Conservation (phyloP, 2,329 filamentous ascomycete species). For the Claviceps fusiformis region DNA sequence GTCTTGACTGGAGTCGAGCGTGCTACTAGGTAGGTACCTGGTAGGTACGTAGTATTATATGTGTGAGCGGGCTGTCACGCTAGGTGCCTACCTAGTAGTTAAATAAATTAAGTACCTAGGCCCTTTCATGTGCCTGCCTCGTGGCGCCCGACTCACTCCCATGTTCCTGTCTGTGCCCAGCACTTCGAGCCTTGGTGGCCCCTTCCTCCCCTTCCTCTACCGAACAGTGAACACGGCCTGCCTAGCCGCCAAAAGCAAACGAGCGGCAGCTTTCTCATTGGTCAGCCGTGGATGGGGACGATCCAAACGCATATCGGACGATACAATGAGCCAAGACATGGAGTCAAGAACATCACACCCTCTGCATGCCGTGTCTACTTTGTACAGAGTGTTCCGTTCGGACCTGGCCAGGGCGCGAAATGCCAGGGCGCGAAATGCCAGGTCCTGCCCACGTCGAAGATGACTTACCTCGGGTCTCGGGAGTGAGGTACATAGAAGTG, state of each 20-base stretch:
- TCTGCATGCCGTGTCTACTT: background rate
- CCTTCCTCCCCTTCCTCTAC: background rate
- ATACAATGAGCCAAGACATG: background rate
- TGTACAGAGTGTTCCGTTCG: too few relatives aligned
- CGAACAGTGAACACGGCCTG: background rate
- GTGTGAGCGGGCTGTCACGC: too few relatives aligned
- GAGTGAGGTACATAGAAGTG: background rate
- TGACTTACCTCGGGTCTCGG: background rate
- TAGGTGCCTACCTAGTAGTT: too few relatives aligned
- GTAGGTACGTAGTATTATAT: too few relatives aligned
- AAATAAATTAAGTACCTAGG: background rate
- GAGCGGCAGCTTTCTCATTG: background rate
- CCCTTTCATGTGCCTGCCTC: slow-evolving; percentile 4
- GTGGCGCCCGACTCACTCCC: background rate
- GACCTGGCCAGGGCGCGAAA: background rate
- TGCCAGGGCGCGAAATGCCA: background rate
- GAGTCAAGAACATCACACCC: background rate
- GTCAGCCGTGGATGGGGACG: background rate
- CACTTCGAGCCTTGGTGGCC: background rate
- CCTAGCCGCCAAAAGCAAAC: background rate
- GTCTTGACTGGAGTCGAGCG: background rate
- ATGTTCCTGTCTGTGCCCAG: background rate
- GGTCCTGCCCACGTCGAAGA: background rate
- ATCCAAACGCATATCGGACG: background rate
- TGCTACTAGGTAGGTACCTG: too few relatives aligned